Base-by-base conservation (phyloP, 1,139 yeast species). In the Sugiyamaella pinicola region DNA sequence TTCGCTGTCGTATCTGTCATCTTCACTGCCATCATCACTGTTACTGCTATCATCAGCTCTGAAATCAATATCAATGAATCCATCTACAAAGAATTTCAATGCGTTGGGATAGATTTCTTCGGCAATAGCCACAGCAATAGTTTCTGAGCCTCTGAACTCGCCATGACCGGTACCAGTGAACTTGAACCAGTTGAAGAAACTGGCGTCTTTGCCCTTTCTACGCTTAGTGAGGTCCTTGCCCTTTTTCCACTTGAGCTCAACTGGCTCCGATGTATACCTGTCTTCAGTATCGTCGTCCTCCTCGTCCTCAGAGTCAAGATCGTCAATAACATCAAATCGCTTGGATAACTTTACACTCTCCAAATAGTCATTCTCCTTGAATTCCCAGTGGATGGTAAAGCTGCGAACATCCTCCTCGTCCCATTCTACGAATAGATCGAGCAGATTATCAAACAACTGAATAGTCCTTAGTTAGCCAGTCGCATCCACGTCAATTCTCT, bases 81-180 rank as follows among this genome's bases (percentile, higher is more conserved):
- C 63, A 9, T 64, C 65, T 19, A 55, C 57, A 53, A 58, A 71
- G 53, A 66, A 61, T 54, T 71, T 70, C 24, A 70, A 58, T 1
- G 77, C 77, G 41, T 69, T 69, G 8, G 76, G 77, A 56, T 60
- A 74, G 7, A 74, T 51, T 28, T 73, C 76, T 24, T 71, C 76
- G 19, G 68, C 62, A 21, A 74, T 55, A 10, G 65, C 54, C 50
- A 65, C 57, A 3, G 76, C 76, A n/a, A 73, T 64, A 26, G 62
- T 66, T 12, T 69, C 69, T 8, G 73, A 75, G 5, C 61, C 64
- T 9, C 58, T 57, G 35, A 52, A 64, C 28, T 68, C 71, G n/a
- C 69, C 70, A 8, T 70, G 69, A 4, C 68, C 70, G 5, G 63
- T 58, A 24, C 72, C 74, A 5, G 61, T 54, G 54, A 59, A 70